These are phyloP conservation scores for Tilletiaria anomala DNA, from an alignment of 1,284 basidiomycete genomes.

Conservation along the genomic window DNA sequence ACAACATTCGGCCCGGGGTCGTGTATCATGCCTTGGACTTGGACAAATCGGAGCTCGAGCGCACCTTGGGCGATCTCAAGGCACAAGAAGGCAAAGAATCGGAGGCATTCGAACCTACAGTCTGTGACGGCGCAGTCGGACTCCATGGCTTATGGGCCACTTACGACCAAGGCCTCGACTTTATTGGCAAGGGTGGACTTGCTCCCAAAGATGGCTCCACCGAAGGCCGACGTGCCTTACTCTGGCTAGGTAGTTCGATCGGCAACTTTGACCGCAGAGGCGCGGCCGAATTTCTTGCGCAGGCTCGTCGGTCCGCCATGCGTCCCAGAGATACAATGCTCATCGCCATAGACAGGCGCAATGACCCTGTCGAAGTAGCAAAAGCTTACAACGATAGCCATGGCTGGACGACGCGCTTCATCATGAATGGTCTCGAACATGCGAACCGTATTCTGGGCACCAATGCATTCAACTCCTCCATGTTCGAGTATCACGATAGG, in stretches of 20 bases:
- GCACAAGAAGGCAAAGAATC: constrained; percentile 22
- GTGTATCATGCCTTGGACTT: constrained; percentile 90
- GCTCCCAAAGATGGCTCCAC: constrained; percentile 10
- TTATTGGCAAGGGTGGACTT: constrained; percentile 44
- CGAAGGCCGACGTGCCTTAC: constrained; percentile 41
- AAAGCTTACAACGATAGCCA: constrained; percentile 45
- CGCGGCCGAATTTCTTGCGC: constrained; percentile 60
- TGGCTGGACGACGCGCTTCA: constrained; percentile 67
- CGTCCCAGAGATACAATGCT: constrained; percentile 50
- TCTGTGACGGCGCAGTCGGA: constrained; percentile 21
- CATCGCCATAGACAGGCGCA: constrained; percentile 73
- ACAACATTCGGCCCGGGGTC: constrained; percentile 48
- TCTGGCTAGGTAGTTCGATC: constrained; percentile 87
- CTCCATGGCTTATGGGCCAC: constrained; percentile 65
- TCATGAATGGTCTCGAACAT: constrained; percentile 70
- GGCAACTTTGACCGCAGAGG: constrained; percentile 75
- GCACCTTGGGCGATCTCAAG: constrained; percentile 59
- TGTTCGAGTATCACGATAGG: constrained; percentile 69
- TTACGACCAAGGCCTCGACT: constrained; percentile 57
- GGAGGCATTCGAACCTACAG: constrained; percentile 48
- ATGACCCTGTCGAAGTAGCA: constrained; percentile 54
- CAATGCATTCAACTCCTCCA: constrained; percentile 45
- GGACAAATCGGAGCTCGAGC: constrained; percentile 67
- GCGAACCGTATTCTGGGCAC: constrained; percentile 47
- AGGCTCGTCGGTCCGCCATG: constrained; percentile 51